Evolutionary conservation across 2,329 filamentous ascomycete species (phyloP), one percentile per base, ranked within the genome.

Genomic region (Rhynchosporium agropyri): DNA sequence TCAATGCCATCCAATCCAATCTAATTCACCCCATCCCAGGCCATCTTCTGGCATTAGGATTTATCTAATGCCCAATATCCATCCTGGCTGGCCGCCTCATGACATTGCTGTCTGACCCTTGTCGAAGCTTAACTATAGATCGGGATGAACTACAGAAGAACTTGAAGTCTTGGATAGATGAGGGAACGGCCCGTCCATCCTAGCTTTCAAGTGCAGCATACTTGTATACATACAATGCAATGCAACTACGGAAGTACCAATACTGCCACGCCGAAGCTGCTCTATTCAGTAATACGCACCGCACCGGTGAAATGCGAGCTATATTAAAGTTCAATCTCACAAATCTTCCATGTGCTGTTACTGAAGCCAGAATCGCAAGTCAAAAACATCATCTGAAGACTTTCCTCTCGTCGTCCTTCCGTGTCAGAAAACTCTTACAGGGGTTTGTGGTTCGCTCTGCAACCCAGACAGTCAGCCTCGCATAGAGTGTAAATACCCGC

Each of bases 111-210:
- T 60, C 29, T 46, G 7, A 26, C 40, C 40, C 36, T 33, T 33
- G 58, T 36, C 29, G 20, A 55, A 33, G 49, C 42, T 53, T 60
- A 20, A 31, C 36, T 33, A 12, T 45, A 36, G 28, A 36, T 38
- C 31, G 40, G n/a, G 46, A 29, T 60, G 59, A 20, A 43, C 55
- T 54, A 13, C 20, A 20, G 20, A 20, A 20, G 33, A 28, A 38
- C 40, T 10, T 45, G 36, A 40, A 56, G 45, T 54, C 36, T 54
- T 48, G 31, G 48, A 60, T 57, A 59, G 40, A 60, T 56, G 33
- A 60, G 51, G 56, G 56, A 33, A 26, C 61, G 61, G 61, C 50
- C 61, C 61, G 61, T 55, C 36, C 46, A n/a, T 40, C 50, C 61
- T 45, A 28, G 26, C 12, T 33, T 46, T 57, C 4, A 60, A 55